Conservation (phyloP, 75 land plant genomes). For the Sequoia sempervirens region DNA sequence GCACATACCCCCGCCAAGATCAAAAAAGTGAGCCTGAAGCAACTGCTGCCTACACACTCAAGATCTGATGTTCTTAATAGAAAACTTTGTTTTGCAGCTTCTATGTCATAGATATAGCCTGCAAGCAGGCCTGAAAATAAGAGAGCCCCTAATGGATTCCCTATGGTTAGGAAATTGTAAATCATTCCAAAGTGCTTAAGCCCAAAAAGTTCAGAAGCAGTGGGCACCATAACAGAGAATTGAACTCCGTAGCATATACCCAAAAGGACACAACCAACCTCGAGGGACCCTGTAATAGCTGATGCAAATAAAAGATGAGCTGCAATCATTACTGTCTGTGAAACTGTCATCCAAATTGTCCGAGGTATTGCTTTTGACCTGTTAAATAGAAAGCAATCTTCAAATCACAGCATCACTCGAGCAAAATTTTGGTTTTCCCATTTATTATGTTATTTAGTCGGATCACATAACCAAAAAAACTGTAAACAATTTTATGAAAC, state of each 20-base stretch:
- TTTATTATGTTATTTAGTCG: not conserved
- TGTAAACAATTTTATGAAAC: not conserved
- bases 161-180: conserved; percentile 74
- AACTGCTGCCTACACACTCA: conserved; percentile 63
- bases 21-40: conserved; percentile 74
- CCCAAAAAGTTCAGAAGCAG: conserved; percentile 94
- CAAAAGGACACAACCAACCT: conserved; percentile 55
- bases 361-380: conserved; percentile 76
- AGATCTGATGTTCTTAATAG: not conserved
- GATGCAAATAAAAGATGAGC: conserved; percentile 61
- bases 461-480: not conserved
- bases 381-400: conserved; percentile 18
- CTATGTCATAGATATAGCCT: conserved; percentile 73
- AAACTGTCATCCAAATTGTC: conserved; percentile 63
- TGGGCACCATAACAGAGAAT: conserved; percentile 82
- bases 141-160: conserved; percentile 81
- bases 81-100: conserved; percentile 50
- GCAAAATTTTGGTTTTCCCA: conserved; percentile 4
- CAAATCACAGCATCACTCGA: not conserved
- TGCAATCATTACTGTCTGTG: conserved; percentile 63
- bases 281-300: conserved; percentile 56
- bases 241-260: conserved; percentile 90
- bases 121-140: conserved; percentile 85
- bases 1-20: conserved; percentile 68
- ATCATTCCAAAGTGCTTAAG: conserved; percentile 85